Conservation (phyloP, 2,329 filamentous ascomycete species). For the Pestalotiopsis sp. region DNA sequence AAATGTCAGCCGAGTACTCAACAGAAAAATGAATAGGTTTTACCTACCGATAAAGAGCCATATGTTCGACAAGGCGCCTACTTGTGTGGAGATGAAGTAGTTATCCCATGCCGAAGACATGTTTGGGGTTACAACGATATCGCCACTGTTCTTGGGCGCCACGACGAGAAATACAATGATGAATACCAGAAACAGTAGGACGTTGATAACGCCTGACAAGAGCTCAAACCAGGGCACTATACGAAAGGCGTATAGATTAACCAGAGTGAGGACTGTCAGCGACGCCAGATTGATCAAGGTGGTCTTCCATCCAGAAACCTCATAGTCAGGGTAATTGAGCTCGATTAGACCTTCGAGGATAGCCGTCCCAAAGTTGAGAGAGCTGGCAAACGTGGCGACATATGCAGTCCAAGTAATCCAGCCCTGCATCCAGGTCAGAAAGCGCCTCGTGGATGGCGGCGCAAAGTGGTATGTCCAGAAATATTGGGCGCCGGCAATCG, state of each 20-base stretch:
- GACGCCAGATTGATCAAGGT: constrained; percentile 12
- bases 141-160: constrained; percentile 12
- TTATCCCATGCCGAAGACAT: constrained; percentile 16
- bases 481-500: constrained; percentile 16
- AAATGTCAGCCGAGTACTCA: neutral
- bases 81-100: constrained; percentile 14
- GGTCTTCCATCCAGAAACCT: constrained; percentile 14
- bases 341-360: constrained; percentile 15
- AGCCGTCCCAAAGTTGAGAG: constrained; percentile 14
- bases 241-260: constrained; percentile 13
- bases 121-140: constrained; percentile 12
- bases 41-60: constrained; percentile 16
- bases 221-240: constrained; percentile 17
- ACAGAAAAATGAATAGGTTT: neutral
- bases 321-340: constrained; percentile 15
- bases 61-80: constrained; percentile 15
- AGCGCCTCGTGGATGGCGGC: constrained; percentile 9
- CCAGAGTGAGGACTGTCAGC: constrained; percentile 10
- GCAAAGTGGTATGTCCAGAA: constrained; percentile 17
- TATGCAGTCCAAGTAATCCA: constrained; percentile 16
- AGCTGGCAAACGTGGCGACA: constrained; percentile 13
- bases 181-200: constrained; percentile 11
- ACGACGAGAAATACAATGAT: constrained; percentile 14
- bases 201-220: constrained; percentile 11
- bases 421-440: constrained; percentile 17